Evolutionary conservation across 306 rosid genomes (phyloP).

Genomic region (Prunus dulcis): DNA sequence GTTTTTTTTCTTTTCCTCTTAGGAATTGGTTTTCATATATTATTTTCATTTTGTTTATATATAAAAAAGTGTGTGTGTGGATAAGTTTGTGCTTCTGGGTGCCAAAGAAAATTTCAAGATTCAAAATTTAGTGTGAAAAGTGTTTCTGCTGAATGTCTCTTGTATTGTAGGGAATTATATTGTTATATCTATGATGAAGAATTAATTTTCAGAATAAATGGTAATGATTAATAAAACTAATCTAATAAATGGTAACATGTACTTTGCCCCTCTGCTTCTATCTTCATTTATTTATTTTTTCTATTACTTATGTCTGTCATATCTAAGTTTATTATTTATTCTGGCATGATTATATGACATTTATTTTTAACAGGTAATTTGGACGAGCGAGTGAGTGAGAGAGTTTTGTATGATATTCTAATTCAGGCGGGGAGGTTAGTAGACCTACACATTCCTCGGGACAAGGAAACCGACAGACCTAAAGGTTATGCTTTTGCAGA

Average conservation of each 20-base stretch:
- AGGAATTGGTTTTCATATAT: neutral
- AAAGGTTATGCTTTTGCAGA: slow-evolving; percentile 89
- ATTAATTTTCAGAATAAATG: neutral
- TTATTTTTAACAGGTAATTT: slow-evolving; percentile 59
- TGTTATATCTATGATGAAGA: neutral
- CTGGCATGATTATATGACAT: slow-evolving; percentile 4
- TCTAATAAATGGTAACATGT: neutral
- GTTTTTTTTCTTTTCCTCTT: neutral
- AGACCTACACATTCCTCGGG: slow-evolving; percentile 78
- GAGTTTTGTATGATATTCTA: slow-evolving; percentile 78
- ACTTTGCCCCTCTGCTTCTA: neutral
- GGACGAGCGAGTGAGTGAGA: slow-evolving; percentile 88
- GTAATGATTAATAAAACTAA: neutral
- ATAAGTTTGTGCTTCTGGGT: neutral
- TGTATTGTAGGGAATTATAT: neutral
- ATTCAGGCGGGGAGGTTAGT: slow-evolving; percentile 88
- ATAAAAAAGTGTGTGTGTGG: too few species aligned
- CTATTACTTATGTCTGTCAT: neutral
- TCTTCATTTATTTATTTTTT: neutral
- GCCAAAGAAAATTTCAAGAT: neutral
- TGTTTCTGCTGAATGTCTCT: too few species aligned
- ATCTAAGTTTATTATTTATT: neutral
- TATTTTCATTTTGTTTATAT: too few species aligned
- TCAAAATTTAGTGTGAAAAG: neutral
- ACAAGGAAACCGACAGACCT: slow-evolving; percentile 71